Percentiles rank a stretch among this genome's conserved stretches.
Conservation (phyloP, 805 yeast species). For the Deakozyma indianensis region DNA sequence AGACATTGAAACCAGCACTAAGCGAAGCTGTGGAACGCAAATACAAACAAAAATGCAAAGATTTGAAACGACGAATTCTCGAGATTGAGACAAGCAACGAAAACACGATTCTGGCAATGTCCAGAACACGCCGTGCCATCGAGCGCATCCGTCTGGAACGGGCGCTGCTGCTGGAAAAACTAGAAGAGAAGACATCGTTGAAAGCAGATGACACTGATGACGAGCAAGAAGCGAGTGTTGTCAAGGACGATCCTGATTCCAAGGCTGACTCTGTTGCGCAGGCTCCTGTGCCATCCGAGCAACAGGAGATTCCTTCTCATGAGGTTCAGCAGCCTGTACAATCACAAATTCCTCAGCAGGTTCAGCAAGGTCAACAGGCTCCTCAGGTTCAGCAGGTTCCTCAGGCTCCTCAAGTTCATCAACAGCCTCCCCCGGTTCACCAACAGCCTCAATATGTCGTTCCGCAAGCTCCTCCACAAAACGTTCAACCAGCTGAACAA, state of each 20-base stretch:
- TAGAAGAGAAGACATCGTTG: constrained; percentile 33
- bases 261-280: constrained; percentile 17
- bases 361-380: no score
- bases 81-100: constrained; percentile 72
- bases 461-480: no score
- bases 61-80: constrained; percentile 49
- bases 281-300: no score
- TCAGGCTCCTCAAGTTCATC: no score
- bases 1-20: not conserved
- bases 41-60: constrained; percentile 54
- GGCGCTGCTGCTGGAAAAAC: constrained; percentile 60
- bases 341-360: no score
- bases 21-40: constrained; percentile 19
- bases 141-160: constrained; percentile 74
- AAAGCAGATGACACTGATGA: constrained; percentile 9
- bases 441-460: no score
- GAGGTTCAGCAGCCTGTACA: no score
- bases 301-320: no score
- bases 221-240: constrained; percentile 7
- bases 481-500: no score
- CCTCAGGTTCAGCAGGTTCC: no score
- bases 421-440: no score
- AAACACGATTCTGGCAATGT: constrained; percentile 56
- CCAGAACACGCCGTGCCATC: constrained; percentile 61
- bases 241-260: constrained; percentile 15